Evolutionary conservation across 2,329 filamentous ascomycete genomes (phyloP).

Genomic region (Monilinia fructicola): DNA sequence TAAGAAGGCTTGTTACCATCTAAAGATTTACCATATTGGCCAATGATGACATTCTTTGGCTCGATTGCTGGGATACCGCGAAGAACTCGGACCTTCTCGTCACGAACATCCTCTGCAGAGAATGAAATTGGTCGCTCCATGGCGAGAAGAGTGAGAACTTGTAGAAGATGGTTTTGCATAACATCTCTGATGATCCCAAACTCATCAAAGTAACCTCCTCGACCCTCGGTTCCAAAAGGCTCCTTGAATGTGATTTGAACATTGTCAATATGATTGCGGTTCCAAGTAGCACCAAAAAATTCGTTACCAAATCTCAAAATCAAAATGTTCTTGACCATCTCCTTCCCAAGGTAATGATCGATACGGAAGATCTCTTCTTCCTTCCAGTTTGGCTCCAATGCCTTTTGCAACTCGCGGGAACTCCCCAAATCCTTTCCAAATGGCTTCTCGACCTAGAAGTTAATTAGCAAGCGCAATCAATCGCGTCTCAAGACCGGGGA

Average conservation of each 20-base stretch:
- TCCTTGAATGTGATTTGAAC: constrained; percentile 99
- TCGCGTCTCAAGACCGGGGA: not conserved
- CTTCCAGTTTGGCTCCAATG: constrained; percentile 95
- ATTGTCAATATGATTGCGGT: constrained; percentile 98
- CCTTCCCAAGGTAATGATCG: constrained; percentile 98
- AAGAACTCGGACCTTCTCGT: constrained; percentile 96
- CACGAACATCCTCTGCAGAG: constrained; percentile 95
- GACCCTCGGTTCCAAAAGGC: constrained; percentile 96
- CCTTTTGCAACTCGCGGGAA: constrained; percentile 91
- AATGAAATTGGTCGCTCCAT: constrained; percentile 99
- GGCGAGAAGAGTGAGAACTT: constrained; percentile 91
- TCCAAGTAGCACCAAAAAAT: constrained; percentile 98
- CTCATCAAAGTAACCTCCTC: constrained; percentile 98
- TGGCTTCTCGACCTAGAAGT: constrained; percentile 86
- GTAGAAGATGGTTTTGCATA: constrained; percentile 98
- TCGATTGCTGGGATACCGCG: constrained; percentile 92
- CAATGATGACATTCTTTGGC: constrained; percentile 99
- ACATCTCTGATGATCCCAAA: constrained; percentile 99
- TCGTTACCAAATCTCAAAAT: constrained; percentile 98
- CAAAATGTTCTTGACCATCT: constrained; percentile 99
- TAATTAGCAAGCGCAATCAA: constrained; percentile 26
- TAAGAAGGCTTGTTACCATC: constrained; percentile 96
- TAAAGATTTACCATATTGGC: constrained; percentile 94
- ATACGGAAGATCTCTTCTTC: constrained; percentile 99
- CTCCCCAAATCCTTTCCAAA: constrained; percentile 96